Evolutionary conservation across 305 asterid species (phyloP).

Genomic region (Solanum hybrid): DNA sequence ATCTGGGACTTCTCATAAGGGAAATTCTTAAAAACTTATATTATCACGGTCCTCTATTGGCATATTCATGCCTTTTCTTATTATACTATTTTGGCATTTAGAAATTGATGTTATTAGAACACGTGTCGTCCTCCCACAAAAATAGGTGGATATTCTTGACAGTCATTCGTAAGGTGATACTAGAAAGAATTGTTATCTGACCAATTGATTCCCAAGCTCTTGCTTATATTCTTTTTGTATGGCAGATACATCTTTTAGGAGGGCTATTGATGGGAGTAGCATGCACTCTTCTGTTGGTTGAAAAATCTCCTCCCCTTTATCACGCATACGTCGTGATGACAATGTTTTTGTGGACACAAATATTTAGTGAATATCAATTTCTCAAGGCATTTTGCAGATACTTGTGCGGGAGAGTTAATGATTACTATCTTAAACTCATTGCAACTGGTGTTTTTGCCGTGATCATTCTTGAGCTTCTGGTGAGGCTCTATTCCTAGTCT

Average conservation of each 20-base stretch:
- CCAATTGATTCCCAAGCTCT: neutral
- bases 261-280: conserved; percentile 48
- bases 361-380: conserved; percentile 65
- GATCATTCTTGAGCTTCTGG: conserved; percentile 87
- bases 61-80: neutral
- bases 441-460: conserved; percentile 43
- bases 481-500: conserved; percentile 18
- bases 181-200: neutral
- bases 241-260: conserved; percentile 61
- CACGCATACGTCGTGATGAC: conserved; percentile 83
- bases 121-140: neutral
- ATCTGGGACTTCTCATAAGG: neutral
- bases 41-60: neutral
- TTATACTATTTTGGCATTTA: neutral
- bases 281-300: conserved; percentile 53
- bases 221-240: conserved; percentile 1
- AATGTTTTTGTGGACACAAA: conserved; percentile 82
- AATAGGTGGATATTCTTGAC: neutral
- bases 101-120: neutral
- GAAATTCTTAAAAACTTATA: neutral
- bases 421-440: conserved; percentile 39
- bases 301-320: conserved; percentile 83
- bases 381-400: conserved; percentile 55
- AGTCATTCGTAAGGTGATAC: neutral
- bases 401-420: conserved; percentile 32